phyloP scores from a whole-genome alignment of 331 rosid species.

The Malus hybrid region DNA sequence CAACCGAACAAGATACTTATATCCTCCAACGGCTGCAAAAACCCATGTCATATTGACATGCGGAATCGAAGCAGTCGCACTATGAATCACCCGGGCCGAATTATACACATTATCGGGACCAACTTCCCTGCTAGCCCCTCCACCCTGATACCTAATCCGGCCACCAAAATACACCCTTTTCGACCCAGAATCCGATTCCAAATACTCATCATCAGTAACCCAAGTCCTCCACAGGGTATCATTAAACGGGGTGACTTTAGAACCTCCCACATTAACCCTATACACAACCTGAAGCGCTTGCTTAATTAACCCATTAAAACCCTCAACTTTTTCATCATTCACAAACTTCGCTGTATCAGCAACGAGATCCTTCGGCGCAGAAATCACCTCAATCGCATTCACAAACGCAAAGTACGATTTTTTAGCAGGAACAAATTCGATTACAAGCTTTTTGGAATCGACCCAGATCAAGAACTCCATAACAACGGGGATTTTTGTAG shows the following conservation, averaged over 20 bases:
- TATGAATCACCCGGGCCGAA: conserved; percentile 62
- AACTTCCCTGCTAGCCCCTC: conserved; percentile 86
- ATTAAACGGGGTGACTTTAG: conserved; percentile 85
- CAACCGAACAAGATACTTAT: conserved; percentile 56
- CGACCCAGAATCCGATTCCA: conserved; percentile 35
- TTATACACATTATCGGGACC: conserved; percentile 92
- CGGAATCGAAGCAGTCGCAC: conserved; percentile 52
- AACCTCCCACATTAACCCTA: conserved; percentile 81
- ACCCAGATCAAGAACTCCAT: conserved; percentile 58
- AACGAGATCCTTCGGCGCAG: conserved; percentile 86
- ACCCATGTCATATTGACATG: conserved; percentile 71
- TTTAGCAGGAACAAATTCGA: conserved; percentile 50
- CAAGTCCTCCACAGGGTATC: conserved; percentile 93
- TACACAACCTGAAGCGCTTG: conserved; percentile 72
- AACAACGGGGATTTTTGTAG: conserved; percentile 26
- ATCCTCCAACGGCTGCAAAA: conserved; percentile 52
- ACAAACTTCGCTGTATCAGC: conserved; percentile 47
- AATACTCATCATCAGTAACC: conserved; percentile 61
- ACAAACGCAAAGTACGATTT: conserved; percentile 58
- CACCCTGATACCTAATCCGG: conserved; percentile 50
- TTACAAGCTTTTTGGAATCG: conserved; percentile 36
- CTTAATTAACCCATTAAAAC: conserved; percentile 37
- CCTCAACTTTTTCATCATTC: conserved; percentile 10
- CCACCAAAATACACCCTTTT: conserved; percentile 58
- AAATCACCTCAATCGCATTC: conserved; percentile 83